These are phyloP conservation scores for Endocarpon pusillum DNA, from an alignment of 495 filamentous ascomycete species.

Conservation along the genomic window DNA sequence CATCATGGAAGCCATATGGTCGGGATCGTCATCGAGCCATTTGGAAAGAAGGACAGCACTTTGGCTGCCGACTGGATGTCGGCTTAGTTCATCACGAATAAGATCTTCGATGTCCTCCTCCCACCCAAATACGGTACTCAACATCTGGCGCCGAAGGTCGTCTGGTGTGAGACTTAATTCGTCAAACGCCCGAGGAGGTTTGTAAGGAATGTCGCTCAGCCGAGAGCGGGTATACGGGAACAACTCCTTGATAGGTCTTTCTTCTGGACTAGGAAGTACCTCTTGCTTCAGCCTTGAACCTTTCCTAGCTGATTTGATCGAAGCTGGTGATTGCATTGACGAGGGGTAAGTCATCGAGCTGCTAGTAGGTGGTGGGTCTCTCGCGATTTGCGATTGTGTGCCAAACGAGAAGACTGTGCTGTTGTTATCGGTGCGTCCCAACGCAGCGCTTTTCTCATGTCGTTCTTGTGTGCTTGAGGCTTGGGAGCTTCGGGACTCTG, in stretches of 20 bases:
- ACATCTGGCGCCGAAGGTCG: constrained; percentile 78
- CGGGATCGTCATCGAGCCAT: constrained; percentile 79
- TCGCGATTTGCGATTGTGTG: constrained; percentile 13
- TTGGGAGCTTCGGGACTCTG: constrained; percentile 38
- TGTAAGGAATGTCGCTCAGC: constrained; percentile 63
- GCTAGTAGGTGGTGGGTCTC: constrained; percentile 22
- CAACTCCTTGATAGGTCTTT: constrained; percentile 38
- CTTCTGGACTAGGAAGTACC: constrained; percentile 46
- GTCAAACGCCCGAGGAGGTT: constrained; percentile 28
- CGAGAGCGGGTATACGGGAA: constrained; percentile 55
- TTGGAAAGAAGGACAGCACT: constrained; percentile 67
- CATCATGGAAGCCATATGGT: constrained; percentile 59
- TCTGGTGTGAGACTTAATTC: constrained; percentile 56
- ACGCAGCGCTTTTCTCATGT: neutral
- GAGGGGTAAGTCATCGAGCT: constrained; percentile 24
- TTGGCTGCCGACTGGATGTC: constrained; percentile 54
- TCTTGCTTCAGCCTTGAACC: constrained; percentile 70
- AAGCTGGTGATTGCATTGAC: constrained; percentile 48
- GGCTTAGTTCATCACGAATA: constrained; percentile 67
- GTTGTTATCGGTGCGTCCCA: neutral
- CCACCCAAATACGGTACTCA: constrained; percentile 91
- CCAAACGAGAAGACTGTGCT: constrained; percentile 18
- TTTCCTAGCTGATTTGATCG: constrained; percentile 41
- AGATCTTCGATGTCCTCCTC: constrained; percentile 67
- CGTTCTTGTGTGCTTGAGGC: neutral